Evolutionary conservation across 768 basidiomycete species (phyloP).

Genomic region (Boletus rex-veris): DNA sequence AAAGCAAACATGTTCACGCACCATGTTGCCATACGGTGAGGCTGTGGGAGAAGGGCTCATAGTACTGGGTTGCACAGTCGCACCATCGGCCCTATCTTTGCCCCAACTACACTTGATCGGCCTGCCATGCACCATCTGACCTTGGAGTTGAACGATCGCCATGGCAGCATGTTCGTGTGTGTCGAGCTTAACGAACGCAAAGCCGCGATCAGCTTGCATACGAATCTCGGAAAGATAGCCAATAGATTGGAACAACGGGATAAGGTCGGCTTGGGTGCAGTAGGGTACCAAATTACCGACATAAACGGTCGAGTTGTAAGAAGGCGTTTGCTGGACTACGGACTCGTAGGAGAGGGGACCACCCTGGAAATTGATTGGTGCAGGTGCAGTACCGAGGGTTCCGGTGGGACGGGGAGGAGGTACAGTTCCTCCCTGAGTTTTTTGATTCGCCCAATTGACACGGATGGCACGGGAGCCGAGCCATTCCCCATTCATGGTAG

Average conservation of each 20-base stretch:
- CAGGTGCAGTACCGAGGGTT: constrained; percentile 64
- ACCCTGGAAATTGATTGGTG: constrained; percentile 88
- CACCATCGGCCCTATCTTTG: constrained; percentile 84
- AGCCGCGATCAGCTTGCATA: constrained; percentile 98
- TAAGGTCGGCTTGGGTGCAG: constrained; percentile 95
- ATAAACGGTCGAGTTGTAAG: constrained; percentile 95
- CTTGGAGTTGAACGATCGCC: constrained; percentile 96
- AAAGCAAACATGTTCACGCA: constrained; percentile 25
- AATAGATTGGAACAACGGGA: constrained; percentile 97
- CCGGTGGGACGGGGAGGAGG: constrained; percentile 41
- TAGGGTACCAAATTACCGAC: constrained; percentile 98
- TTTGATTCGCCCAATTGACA: constrained; percentile 99
- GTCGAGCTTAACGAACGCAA: constrained; percentile 98
- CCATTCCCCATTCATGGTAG: constrained; percentile 99
- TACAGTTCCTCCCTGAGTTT: constrained; percentile 68
- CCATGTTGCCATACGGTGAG: constrained; percentile 78
- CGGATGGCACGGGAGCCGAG: constrained; percentile 96
- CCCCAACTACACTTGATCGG: constrained; percentile 99
- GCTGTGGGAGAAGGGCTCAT: constrained; percentile 61
- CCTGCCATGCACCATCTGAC: constrained; percentile 94
- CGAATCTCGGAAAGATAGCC: constrained; percentile 98
- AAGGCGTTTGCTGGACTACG: constrained; percentile 90
- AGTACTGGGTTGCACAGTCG: constrained; percentile 45
- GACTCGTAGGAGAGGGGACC: constrained; percentile 88
- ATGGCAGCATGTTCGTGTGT: constrained; percentile 98